Evolutionary conservation across 1,284 basidiomycete species (phyloP).

Genomic region (Microbotryum silenes-acaulis): DNA sequence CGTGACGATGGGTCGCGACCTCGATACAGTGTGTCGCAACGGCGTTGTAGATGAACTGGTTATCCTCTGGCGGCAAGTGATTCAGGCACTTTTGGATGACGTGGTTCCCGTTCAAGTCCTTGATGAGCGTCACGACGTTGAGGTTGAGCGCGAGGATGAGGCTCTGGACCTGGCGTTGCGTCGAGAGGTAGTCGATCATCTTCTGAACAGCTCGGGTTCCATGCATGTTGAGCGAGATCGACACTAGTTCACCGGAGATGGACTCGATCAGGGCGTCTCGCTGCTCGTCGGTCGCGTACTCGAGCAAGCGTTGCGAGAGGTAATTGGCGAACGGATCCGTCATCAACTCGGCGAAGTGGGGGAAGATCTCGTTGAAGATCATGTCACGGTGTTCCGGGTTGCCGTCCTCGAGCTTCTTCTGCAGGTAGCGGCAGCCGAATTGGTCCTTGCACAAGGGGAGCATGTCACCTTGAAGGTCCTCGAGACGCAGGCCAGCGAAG

Average conservation of each 20-base stretch:
- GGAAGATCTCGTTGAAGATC: constrained; percentile 98
- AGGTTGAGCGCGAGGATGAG: constrained; percentile 94
- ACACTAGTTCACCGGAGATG: constrained; percentile 92
- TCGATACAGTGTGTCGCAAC: constrained; percentile 98
- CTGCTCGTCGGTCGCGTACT: constrained; percentile 96
- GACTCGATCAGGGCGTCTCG: constrained; percentile 95
- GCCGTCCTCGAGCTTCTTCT: constrained; percentile 98
- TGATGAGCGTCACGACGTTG: constrained; percentile 98
- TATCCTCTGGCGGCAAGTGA: constrained; percentile 93
- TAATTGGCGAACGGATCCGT: constrained; percentile 99
- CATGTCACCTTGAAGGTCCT: constrained; percentile 92
- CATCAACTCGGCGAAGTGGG: constrained; percentile 97
- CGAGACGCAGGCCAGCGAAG: constrained; percentile 86
- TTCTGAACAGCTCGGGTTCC: constrained; percentile 99
- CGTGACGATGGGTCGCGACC: constrained; percentile 97
- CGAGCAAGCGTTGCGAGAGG: constrained; percentile 94
- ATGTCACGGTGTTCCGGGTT: constrained; percentile 91
- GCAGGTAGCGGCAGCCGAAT: constrained; percentile 95
- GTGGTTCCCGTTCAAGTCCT: constrained; percentile 98
- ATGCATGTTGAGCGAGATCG: constrained; percentile 99
- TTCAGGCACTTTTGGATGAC: constrained; percentile 99
- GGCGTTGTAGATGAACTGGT: constrained; percentile 99
- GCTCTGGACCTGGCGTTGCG: constrained; percentile 89
- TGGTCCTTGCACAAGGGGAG: constrained; percentile 94
- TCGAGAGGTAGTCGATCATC: constrained; percentile 99